Percentiles rank a stretch among this genome's conserved stretches.
phyloP scores from a whole-genome alignment of 768 basidiomycete genomes.

The Daedaleopsis nitida region DNA sequence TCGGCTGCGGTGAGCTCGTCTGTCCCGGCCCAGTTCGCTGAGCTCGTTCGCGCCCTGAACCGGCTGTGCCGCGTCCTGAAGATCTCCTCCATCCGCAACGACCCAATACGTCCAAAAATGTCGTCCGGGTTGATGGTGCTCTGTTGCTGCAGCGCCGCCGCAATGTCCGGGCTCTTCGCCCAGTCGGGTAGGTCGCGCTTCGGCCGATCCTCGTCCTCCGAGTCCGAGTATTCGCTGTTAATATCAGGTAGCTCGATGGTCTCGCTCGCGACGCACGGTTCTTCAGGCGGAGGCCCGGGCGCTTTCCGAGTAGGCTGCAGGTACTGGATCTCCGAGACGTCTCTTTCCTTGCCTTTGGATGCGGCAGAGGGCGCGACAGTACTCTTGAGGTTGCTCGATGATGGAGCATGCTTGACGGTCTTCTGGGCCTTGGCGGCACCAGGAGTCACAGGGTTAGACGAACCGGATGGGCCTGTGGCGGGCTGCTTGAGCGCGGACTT shows the following conservation, averaged over 20 bases:
- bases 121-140: slow-evolving; percentile 88
- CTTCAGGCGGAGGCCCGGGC: slow-evolving; percentile 58
- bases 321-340: slow-evolving; percentile 22
- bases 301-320: slow-evolving; percentile 40
- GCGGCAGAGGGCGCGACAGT: slow-evolving; percentile 38
- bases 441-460: slow-evolving; percentile 7
- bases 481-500: slow-evolving; percentile 17
- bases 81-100: slow-evolving; percentile 90
- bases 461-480: slow-evolving; percentile 1
- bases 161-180: slow-evolving; percentile 90
- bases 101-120: slow-evolving; percentile 88
- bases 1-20: slow-evolving; percentile 85
- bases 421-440: slow-evolving; percentile 16
- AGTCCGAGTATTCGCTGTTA: slow-evolving; percentile 96
- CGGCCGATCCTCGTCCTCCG: slow-evolving; percentile 75
- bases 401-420: slow-evolving; percentile 24
- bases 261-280: slow-evolving; percentile 55
- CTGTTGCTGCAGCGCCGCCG: slow-evolving; percentile 77
- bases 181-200: slow-evolving; percentile 79
- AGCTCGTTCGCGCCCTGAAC: slow-evolving; percentile 89
- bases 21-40: slow-evolving; percentile 95
- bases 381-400: slow-evolving; percentile 37
- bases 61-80: slow-evolving; percentile 79
- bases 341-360: slow-evolving; percentile 66
- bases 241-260: slow-evolving; percentile 93